A percentile compares a stretch with the other conserved stretches of the same genome.
phyloP scores from a whole-genome alignment of 805 yeast genomes.

The fission yeast (Schizosaccharomyces pombe) region ASM294v3 CU329670.1:1112001-1112500 shows the following conservation, averaged over 20 bases:
- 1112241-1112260: not conserved
- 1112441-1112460: not conserved
- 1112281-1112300: not conserved
- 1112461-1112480: not conserved
- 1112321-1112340: not conserved
- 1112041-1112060: too few relatives aligned
- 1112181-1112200: not conserved
- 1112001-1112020: too few relatives aligned
- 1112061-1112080: too few relatives aligned
- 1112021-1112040: too few relatives aligned
- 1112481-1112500: not conserved
- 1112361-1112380: not conserved
- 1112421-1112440: not conserved
- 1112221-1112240: not conserved
- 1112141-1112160: not conserved
- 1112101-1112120: too few relatives aligned
- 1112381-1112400: not conserved
- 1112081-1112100: too few relatives aligned
- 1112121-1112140: too few relatives aligned
- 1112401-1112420: not conserved
- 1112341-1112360: not conserved
- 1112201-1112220: not conserved
- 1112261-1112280: not conserved
- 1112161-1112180: not conserved
- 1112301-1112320: not conserved